These are phyloP conservation scores for Panaeolus papilionaceus DNA, from an alignment of 768 basidiomycete species.

Conservation along the genomic window DNA sequence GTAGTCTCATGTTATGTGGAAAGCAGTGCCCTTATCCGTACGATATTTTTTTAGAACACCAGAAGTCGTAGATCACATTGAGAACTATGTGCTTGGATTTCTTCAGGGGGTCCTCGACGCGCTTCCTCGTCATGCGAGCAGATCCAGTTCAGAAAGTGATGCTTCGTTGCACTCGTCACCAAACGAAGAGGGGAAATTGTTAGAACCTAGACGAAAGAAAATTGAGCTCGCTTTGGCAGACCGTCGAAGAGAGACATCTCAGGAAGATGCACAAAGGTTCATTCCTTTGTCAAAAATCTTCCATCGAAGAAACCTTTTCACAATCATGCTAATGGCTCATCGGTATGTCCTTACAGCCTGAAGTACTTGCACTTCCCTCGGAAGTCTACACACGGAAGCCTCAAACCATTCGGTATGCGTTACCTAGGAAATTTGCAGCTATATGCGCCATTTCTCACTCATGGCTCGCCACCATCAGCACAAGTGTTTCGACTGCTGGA, in stretches of 20 bases:
- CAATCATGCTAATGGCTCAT: neutral
- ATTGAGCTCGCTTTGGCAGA: neutral
- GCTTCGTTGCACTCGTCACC: neutral
- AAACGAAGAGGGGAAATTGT: neutral
- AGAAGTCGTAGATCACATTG: slow-evolving; percentile 1
- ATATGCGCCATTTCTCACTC: slow-evolving; percentile 18
- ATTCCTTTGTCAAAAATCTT: neutral
- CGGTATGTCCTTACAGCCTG: neutral
- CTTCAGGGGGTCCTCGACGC: neutral
- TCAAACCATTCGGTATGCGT: slow-evolving; percentile 44
- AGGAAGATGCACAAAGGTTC: neutral
- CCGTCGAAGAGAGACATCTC: neutral
- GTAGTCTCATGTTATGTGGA: neutral
- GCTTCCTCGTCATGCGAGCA: neutral
- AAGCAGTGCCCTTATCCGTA: neutral
- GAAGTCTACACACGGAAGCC: slow-evolving; percentile 43
- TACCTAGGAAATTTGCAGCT: neutral
- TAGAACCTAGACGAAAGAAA: neutral
- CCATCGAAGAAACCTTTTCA: neutral
- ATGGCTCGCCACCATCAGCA: slow-evolving; percentile 47
- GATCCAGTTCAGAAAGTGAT: neutral
- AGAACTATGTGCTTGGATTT: neutral
- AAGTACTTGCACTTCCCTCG: slow-evolving; percentile 42
- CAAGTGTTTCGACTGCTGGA: slow-evolving; percentile 73
- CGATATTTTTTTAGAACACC: neutral